Conservation (phyloP, 306 rosid genomes). For the Gillenia trifoliata region DNA sequence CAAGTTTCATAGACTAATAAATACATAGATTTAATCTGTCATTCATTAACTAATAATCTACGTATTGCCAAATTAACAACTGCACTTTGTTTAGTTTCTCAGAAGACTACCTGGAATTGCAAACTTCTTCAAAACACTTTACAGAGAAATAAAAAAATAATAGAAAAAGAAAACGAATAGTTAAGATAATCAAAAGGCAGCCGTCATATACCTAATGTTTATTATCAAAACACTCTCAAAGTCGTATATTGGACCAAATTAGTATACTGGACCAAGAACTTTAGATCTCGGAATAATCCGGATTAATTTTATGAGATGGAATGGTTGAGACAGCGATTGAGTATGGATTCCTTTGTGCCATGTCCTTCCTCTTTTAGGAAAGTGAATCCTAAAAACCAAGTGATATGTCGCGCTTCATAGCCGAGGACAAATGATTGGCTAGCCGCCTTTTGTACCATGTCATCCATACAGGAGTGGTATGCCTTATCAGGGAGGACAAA, state of each 20-base stretch:
- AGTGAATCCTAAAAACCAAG: not conserved
- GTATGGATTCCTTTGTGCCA: too few species aligned
- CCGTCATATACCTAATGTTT: not conserved
- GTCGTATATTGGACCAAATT: too few species aligned
- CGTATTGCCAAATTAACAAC: conserved; percentile 1
- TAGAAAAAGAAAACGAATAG: not conserved
- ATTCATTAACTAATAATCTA: conserved; percentile 25
- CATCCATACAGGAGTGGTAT: not conserved
- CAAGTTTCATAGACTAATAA: conserved; percentile 1
- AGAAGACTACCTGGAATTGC: not conserved
- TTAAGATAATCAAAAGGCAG: not conserved
- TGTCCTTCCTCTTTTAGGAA: too few species aligned
- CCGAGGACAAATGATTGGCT: not conserved
- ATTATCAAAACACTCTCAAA: too few species aligned
- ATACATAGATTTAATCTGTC: not conserved
- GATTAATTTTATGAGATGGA: too few species aligned
- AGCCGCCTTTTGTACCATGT: not conserved
- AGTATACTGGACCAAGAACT: too few species aligned
- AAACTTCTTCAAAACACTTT: not conserved
- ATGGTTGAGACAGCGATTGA: too few species aligned
- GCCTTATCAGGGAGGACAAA: not conserved
- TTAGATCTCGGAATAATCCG: too few species aligned
- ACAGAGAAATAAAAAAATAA: too few species aligned
- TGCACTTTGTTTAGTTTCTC: not conserved
- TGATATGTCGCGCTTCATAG: not conserved